Percentiles rank a stretch among this genome's conserved stretches.
phyloP scores from a whole-genome alignment of 345 rosid genomes.

The Rhodamnia argentea region DNA sequence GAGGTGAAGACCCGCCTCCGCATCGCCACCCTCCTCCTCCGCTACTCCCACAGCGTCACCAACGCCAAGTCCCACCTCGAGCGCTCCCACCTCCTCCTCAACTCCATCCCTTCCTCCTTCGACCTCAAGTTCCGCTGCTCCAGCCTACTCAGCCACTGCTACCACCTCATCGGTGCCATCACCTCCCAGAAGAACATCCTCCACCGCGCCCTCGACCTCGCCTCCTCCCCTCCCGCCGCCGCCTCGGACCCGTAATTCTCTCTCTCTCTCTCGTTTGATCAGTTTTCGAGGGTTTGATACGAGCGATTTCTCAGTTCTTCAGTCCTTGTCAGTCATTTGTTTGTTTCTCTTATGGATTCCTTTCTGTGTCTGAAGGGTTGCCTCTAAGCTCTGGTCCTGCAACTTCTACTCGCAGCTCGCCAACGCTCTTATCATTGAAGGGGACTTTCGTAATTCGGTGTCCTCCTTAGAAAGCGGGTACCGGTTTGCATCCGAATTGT shows the following conservation, averaged over 20 bases:
- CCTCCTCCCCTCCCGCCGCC: slow-evolving; percentile 22
- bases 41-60: slow-evolving; percentile 69
- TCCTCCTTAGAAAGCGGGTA: slow-evolving; percentile 63
- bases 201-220: slow-evolving; percentile 62
- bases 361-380: slow-evolving; percentile 15
- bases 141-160: slow-evolving; percentile 83
- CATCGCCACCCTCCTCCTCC: slow-evolving; percentile 69
- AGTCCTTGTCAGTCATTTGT: not conserved
- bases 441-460: slow-evolving; percentile 59
- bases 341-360: not conserved
- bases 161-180: slow-evolving; percentile 76
- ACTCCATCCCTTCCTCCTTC: slow-evolving; percentile 76
- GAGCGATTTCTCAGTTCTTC: not conserved
- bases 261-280: not conserved
- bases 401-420: slow-evolving; percentile 98
- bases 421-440: slow-evolving; percentile 68
- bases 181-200: slow-evolving; percentile 79
- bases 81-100: slow-evolving; percentile 64
- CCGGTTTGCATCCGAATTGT: slow-evolving; percentile 45
- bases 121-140: slow-evolving; percentile 73
- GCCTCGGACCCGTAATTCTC: slow-evolving; percentile 15
- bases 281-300: not conserved
- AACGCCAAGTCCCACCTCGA: slow-evolving; percentile 91
- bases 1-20: slow-evolving; percentile 91
- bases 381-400: slow-evolving; percentile 74